Percentiles rank a stretch among this genome's conserved stretches.
phyloP scores from a whole-genome alignment of 306 rosid species.

The Morella rubra region DNA sequence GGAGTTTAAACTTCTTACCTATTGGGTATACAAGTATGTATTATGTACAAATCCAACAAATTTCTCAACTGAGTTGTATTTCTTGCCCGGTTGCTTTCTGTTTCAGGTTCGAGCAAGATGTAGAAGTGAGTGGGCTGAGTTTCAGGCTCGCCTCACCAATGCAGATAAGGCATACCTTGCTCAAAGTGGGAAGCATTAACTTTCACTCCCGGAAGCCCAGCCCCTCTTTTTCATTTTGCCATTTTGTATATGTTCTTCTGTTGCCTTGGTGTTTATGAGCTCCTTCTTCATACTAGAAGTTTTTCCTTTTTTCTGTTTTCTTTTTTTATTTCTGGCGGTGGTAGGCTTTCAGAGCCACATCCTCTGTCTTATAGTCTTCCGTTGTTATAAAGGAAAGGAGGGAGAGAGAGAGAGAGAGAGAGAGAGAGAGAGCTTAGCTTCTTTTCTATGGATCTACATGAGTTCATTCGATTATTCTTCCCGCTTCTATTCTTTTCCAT shows the following conservation, averaged over 20 bases:
- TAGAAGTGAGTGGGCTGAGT: slow-evolving; percentile 87
- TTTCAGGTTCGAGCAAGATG: slow-evolving; percentile 88
- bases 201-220: background rate
- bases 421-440: background rate
- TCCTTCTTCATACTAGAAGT: slow-evolving; percentile 26
- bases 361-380: slow-evolving; percentile 8
- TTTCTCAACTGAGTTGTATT: background rate
- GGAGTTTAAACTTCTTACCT: too few relatives aligned
- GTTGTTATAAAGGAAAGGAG: slow-evolving; percentile 9
- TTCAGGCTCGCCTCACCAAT: slow-evolving; percentile 66
- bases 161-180: slow-evolving; percentile 64
- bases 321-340: background rate
- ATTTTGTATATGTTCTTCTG: slow-evolving; percentile 41
- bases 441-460: background rate
- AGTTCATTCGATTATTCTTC: background rate
- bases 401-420: background rate
- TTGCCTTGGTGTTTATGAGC: slow-evolving; percentile 5
- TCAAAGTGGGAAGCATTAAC: slow-evolving; percentile 35
- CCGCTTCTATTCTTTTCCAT: background rate
- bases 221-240: background rate
- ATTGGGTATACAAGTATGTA: too few relatives aligned
- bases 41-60: background rate
- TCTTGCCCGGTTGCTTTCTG: slow-evolving; percentile 18
- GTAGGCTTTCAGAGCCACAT: slow-evolving; percentile 3
- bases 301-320: background rate